Base-by-base conservation (phyloP, 371 early-diverging fungal species). In the Rhizopus delemar region DNA sequence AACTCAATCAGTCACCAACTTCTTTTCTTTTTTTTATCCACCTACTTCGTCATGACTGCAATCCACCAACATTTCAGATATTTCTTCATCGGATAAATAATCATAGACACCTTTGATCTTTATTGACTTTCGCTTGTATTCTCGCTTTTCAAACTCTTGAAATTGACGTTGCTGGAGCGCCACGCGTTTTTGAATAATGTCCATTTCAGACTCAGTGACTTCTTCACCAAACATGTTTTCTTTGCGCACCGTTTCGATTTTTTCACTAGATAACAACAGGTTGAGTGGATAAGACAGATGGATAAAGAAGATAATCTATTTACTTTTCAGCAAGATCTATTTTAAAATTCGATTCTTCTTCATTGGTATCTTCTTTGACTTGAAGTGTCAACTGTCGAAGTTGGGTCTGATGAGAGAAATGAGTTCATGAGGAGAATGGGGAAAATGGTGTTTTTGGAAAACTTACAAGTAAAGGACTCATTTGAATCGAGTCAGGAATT, bases 91-190 rank as follows among this genome's bases (percentile, higher is more conserved):
- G 0, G 81, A 77, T 31, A 96, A 67, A 64, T 90, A 88, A 31
- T 85, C 85, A 69, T 86, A 93, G 57, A 92, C 83, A 22, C 67
- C 72, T 32, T 80, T 83, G 56, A 96, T 86, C 52, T 87, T 91
- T 59, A 71, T 78, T 15, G 88, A 82, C 57, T 90, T 90, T 56
- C 85, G 81, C n/a, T 74, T 75, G 64, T 80, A 84, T 59, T 91
- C 92, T 39, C 85, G 82, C 41, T 81, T 74, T 67, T 93, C 91
- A 70, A 83, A 90, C 57, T 89, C 91, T 36, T 89, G 83, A 73
- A 87, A 92, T 75, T 88, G 88, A 51, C 85, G 81, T 62, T 92
- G 94, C 68, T 94, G 94, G 36, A 93, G 76, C 6, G 90, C 92
- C 3, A 95, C 91, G 6, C 96, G 86, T 70, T 90, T 83, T 65